Conservation (phyloP, 768 basidiomycete species). For the Lepiota venenata region DNA sequence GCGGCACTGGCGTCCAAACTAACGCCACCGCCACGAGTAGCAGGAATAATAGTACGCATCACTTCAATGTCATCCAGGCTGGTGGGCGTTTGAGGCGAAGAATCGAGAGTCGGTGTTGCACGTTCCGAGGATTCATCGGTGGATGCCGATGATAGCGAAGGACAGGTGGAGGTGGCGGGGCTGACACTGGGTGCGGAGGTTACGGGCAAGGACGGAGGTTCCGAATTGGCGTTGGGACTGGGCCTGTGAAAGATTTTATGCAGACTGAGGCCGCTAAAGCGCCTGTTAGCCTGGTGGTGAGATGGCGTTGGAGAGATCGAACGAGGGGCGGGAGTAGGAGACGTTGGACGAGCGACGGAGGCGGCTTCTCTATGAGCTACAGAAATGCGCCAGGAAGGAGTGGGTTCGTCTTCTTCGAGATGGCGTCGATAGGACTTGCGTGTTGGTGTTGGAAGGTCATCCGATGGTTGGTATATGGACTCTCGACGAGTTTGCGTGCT, state of each 20-base stretch:
- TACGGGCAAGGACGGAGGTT: neutral
- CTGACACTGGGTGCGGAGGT: conserved; percentile 9
- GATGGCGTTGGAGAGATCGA: conserved; percentile 29
- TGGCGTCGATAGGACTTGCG: neutral
- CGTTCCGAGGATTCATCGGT: conserved; percentile 19
- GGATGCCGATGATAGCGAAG: conserved; percentile 18
- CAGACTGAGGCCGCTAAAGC: conserved; percentile 36
- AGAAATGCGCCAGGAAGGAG: neutral
- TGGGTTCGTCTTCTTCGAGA: neutral
- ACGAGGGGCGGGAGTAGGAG: conserved; percentile 21
- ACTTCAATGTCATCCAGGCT: conserved; percentile 20
- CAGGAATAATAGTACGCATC: conserved; percentile 9
- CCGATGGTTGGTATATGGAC: neutral
- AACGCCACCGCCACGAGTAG: conserved; percentile 5
- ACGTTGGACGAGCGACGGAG: neutral
- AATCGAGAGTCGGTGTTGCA: conserved; percentile 19
- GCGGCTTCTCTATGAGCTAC: neutral
- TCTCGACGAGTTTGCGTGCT: neutral
- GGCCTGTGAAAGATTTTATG: conserved; percentile 30
- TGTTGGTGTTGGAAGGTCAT: neutral
- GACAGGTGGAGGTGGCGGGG: conserved; percentile 15
- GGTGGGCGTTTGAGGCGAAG: conserved; percentile 31
- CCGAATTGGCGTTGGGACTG: neutral
- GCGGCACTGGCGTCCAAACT: conserved; percentile 1
- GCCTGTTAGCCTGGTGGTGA: conserved; percentile 23